A percentile compares a stretch with the other conserved stretches of the same genome.
Evolutionary conservation across 2,329 filamentous ascomycete genomes (phyloP).

Genomic region (Metarhizium rileyi): DNA sequence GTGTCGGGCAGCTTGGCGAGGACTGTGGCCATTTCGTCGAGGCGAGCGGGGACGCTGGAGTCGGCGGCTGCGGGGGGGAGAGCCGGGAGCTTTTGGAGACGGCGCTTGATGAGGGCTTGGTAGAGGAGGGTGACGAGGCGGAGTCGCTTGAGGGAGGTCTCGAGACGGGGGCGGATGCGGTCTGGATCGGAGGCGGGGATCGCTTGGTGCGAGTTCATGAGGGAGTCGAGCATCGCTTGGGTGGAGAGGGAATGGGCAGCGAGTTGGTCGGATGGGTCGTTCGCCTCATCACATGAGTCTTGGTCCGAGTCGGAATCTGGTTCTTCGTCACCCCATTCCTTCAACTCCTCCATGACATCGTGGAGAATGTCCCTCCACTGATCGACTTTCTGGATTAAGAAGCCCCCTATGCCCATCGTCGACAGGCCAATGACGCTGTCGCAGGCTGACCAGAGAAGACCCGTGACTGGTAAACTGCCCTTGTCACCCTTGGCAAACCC

Average conservation of each 20-base stretch:
- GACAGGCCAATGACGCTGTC: slow-evolving; percentile 60
- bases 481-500: slow-evolving; percentile 30
- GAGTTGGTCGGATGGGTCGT: slow-evolving; percentile 26
- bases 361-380: slow-evolving; percentile 66
- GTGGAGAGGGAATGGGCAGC: slow-evolving; percentile 19
- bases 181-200: slow-evolving; percentile 57
- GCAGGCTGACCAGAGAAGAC: slow-evolving; percentile 74
- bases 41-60: slow-evolving; percentile 25
- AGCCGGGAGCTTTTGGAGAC: slow-evolving; percentile 49
- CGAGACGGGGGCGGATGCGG: slow-evolving; percentile 54
- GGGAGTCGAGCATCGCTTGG: slow-evolving; percentile 54
- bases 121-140: slow-evolving; percentile 61
- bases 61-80: slow-evolving; percentile 26
- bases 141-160: slow-evolving; percentile 52
- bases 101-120: slow-evolving; percentile 58
- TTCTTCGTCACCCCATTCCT: slow-evolving; percentile 75
- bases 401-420: slow-evolving; percentile 56
- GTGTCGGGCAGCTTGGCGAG: slow-evolving; percentile 54
- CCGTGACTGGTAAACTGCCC: slow-evolving; percentile 56
- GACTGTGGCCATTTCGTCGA: slow-evolving; percentile 47
- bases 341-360: slow-evolving; percentile 77
- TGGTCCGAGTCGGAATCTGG: slow-evolving; percentile 50
- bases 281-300: slow-evolving; percentile 28
- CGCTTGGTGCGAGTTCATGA: slow-evolving; percentile 52
- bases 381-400: slow-evolving; percentile 62